Conservation (phyloP, 306 rosid genomes). For the Gastrolobium villosum region DNA sequence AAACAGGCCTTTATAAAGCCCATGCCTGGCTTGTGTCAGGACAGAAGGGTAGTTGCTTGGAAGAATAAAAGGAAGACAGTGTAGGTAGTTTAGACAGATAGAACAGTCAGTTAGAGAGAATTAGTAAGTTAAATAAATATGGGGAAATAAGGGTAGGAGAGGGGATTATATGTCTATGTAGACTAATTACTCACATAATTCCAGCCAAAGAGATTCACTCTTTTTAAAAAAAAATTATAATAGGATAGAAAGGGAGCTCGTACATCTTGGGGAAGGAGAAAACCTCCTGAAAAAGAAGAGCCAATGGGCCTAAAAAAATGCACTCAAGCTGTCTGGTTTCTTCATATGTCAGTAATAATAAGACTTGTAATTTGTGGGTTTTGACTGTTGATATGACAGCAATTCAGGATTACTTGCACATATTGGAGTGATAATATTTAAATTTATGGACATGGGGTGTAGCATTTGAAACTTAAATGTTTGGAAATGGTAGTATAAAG, state of each 20-base stretch:
- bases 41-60: too few species aligned
- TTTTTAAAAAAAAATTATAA: neutral
- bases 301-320: neutral
- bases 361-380: neutral
- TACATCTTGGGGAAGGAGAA: neutral
- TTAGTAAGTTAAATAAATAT: too few species aligned
- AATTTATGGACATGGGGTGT: neutral
- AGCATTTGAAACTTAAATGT: slow-evolving; percentile 1
- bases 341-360: neutral
- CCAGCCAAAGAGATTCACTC: neutral
- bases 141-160: too few species aligned
- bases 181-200: neutral
- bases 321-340: neutral
- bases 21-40: neutral
- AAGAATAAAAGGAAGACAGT: too few species aligned
- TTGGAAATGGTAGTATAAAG: neutral
- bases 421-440: neutral
- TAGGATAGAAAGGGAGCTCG: neutral
- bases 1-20: neutral
- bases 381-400: neutral
- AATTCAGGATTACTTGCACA: neutral
- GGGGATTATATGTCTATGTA: neutral
- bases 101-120: too few species aligned
- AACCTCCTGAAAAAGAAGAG: neutral
- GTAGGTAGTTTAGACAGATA: too few species aligned